Evolutionary conservation across 106 monocot genomes (phyloP), one percentile per base, ranked within the genome.

Genomic region (Phalaenopsis equestris): DNA sequence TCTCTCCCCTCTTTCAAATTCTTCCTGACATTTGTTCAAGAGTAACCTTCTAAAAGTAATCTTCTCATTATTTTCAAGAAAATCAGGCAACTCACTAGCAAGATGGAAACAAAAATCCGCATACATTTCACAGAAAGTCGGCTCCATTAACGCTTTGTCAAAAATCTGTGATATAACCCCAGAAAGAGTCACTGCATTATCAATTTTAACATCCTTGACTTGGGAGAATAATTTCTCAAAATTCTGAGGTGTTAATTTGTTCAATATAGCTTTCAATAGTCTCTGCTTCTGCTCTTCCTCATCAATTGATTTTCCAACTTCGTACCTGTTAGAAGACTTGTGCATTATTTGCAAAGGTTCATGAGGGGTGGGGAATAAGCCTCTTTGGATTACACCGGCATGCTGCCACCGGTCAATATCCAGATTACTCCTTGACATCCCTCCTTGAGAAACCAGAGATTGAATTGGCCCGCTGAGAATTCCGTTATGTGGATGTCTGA

Each of bases 81-180:
- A 89, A 77, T 90, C 94, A 67, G 96, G 96, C 70, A 97, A 80
- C 16, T 64, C 90, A 76, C 55, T 42, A 76, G 94, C 88, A 47
- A 97, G 87, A 80, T 86, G 86, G 19, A 65, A 77, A 52, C 96
- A 97, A 82, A 97, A 94, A 83, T 94, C 80, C 10, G 94, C 96
- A 86, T 97, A 97, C 96, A 94, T 92, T 80, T 92, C 92, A 88
- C 94, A 97, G 78, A 92, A 97, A 16, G 92, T 92, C 43, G 90
- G 92, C 74, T 97, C 96, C 94, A 79, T 92, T 67, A 94, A 81
- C 64, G 94, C 96, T 85, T 94, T 97, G 67, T 94, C 92, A 85
- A 94, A 94, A 81, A 97, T 97, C 82, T 94, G 96, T 49, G 90
- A 89, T 56, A 97, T 92, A 43, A 97, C 92, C 55, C 92, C 96